Base-by-base conservation (phyloP, 2,329 filamentous ascomycete species). In the Phialemonium atrogriseum region DNA sequence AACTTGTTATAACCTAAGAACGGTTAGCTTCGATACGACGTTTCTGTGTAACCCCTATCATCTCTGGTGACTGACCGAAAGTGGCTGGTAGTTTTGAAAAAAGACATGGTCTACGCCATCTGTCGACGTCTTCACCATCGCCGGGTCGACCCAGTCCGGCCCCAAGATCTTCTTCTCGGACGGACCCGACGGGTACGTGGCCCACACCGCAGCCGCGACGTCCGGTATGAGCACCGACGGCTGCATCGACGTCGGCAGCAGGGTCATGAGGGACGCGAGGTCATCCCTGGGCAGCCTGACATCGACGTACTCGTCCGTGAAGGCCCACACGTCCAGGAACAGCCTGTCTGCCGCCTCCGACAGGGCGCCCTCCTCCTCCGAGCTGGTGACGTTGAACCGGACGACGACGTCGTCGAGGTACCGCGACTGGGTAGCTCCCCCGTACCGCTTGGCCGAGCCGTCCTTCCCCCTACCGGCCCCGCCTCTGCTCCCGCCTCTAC, bases 321-420 rank as follows among this genome's bases (percentile, higher is more conserved):
- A 86, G 14, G 84, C 80, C 91, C 91, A 98, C 2, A 96, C 73
- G 51, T 98, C 91, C 24, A 96, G 66, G 46, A 91, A 81, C 15
- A 95, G 70, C 12, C 77, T 74, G 38, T 82, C 70, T 1, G 79
- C 70, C 4, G 85, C 86, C 35, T 82, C 72, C n/a, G 78, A 70
- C 34, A 94, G 63, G 2, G 80, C 80, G 20, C 62, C 58, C 36
- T 84, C 79, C 49, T 94, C 84, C 13, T 77, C 68, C 4, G 67
- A 56, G 16, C 72, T 77, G 39, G 71, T 78, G 34, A 95, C 63
- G 48, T 82, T 85, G 68, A 96, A 95, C 23, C 91, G 79, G 40
- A 96, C 62, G 11, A 98, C 86, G n/a, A 94, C 69, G 55, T 95
- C 80, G 40, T 81, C 74, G 39, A 77, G 75, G 53, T 94, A 94